Percentiles rank a stretch among this genome's conserved stretches.
Conservation (phyloP, 2,329 filamentous ascomycete species). For the Trematosphaeria pertusa region DNA sequence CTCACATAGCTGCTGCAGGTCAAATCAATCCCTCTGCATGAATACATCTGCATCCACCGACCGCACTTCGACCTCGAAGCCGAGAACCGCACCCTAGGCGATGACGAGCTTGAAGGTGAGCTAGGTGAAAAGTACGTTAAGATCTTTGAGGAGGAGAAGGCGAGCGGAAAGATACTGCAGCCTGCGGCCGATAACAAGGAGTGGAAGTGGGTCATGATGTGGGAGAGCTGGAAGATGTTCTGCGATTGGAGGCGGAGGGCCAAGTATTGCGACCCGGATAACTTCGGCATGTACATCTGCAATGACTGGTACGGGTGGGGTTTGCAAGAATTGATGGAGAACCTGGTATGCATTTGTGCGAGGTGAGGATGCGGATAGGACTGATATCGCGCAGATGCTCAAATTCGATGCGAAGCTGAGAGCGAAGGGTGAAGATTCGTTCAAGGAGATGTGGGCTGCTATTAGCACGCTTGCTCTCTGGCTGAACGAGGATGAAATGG, state of each 20-base stretch:
- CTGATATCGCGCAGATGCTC: slow-evolving; percentile 15
- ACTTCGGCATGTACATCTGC: slow-evolving; percentile 24
- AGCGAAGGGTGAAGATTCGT: slow-evolving; percentile 9
- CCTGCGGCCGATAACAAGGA: slow-evolving; percentile 11
- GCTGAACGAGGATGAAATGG: slow-evolving; percentile 12
- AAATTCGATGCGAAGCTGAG: slow-evolving; percentile 18
- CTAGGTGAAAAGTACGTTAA: slow-evolving; percentile 7
- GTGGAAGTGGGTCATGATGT: slow-evolving; percentile 31
- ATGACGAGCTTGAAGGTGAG: slow-evolving; percentile 9
- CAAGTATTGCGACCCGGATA: slow-evolving; percentile 24
- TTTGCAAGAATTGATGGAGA: slow-evolving; percentile 22
- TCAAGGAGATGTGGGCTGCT: slow-evolving; percentile 26
- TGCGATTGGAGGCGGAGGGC: slow-evolving; percentile 5
- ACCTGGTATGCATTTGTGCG: slow-evolving; percentile 23
- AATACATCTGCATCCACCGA: slow-evolving; percentile 23
- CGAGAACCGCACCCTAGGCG: slow-evolving; percentile 7
- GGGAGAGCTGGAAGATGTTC: slow-evolving; percentile 17
- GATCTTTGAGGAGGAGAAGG: slow-evolving; percentile 11
- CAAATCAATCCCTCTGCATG: slow-evolving; percentile 12
- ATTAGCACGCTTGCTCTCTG: slow-evolving; percentile 22
- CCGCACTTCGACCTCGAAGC: slow-evolving; percentile 21
- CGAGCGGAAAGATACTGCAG: slow-evolving; percentile 9
- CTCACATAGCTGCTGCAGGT: no score
- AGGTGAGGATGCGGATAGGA: slow-evolving; percentile 20
- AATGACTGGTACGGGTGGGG: slow-evolving; percentile 24